Base-by-base conservation (phyloP, 306 rosid genomes). In the Chamaecrista fasciculata region DNA sequence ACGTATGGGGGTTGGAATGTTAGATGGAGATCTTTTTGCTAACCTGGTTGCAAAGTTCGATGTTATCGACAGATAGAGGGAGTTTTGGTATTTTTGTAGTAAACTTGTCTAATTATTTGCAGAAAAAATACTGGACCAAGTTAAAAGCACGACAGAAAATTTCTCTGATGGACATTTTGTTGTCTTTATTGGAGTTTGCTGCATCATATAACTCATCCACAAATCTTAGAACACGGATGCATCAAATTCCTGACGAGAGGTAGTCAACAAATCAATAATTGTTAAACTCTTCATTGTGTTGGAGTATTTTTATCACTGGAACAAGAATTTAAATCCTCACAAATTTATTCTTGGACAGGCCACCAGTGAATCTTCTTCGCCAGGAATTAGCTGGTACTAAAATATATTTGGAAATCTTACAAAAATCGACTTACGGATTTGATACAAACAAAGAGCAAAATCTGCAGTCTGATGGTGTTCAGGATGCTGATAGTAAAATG, bases 41-140 rank as follows among this genome's bases (percentile, higher is more conserved):
- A 61, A 24, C 51, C 23, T 58, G 58, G 29, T 46, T 52, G 47
- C 52, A 8, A 40, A 51, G 56, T 44, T 29, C 58, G 21, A 6
- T 58, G 39, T 61, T 51, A 67, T 71, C 52, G 47, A 50, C 33
- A 26, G 57, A 21, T 36, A 50, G 62, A 25, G 75, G 48, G 6
- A 42, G 51, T 15, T 57, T 71, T 64, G n/a, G 46, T 64, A 8
- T 12, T 66, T 66, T 52, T 44, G 59, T 51, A 43, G 7, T 63
- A 67, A 58, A 43, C 62, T 6, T 81, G 70, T 75, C 63, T 65
- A 29, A 46, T 69, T 66, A 40, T 71, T 87, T 87, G 84, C 91
- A 95, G 99, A 95, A 89, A 76, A 95, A 84, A 77, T 95, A 89
- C 81, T 95, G 99, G 99, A 70, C 69, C 79, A 95, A 80, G 86